phyloP scores from a whole-genome alignment of 768 basidiomycete genomes.

The Boletus coccyginus region DNA sequence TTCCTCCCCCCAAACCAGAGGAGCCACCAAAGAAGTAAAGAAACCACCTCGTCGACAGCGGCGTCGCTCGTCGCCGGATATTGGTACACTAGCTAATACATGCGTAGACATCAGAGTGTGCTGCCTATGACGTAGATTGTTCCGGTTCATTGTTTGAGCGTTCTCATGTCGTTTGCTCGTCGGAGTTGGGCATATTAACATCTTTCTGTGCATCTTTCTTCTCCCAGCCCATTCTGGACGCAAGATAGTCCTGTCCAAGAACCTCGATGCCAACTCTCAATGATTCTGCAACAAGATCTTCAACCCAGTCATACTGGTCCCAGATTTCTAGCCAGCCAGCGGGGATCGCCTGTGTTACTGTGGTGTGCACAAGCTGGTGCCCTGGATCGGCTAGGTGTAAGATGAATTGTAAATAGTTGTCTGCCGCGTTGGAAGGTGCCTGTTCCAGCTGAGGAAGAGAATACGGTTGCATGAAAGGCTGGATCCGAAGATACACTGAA shows the following conservation, averaged over 20 bases:
- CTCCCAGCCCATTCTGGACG: conserved; percentile 81
- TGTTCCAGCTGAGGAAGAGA: conserved; percentile 37
- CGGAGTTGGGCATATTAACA: conserved; percentile 5
- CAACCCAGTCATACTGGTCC: conserved; percentile 95
- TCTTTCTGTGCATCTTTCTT: conserved; percentile 27
- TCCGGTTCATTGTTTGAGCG: background rate
- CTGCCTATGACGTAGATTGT: conserved; percentile 9
- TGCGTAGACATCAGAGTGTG: conserved; percentile 2
- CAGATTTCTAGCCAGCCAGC: conserved; percentile 84
- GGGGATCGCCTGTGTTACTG: conserved; percentile 81
- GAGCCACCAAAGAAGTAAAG: conserved; percentile 77
- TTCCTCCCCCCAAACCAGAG: conserved; percentile 72
- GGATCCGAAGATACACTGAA: conserved; percentile 89
- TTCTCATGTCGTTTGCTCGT: conserved; percentile 10
- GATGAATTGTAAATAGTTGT: conserved; percentile 57
- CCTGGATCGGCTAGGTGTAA: conserved; percentile 70
- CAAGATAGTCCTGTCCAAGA: conserved; percentile 89
- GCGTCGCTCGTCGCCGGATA: conserved; percentile 2
- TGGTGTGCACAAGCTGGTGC: conserved; percentile 73
- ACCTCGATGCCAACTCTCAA: conserved; percentile 84
- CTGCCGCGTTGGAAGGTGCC: conserved; percentile 21
- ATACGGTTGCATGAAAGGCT: conserved; percentile 72
- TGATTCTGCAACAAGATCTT: conserved; percentile 88
- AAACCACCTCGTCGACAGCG: background rate
- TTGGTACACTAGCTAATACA: conserved; percentile 15